Percentiles rank a stretch among this genome's conserved stretches.
These are phyloP conservation scores for Porodaedalea pini DNA, from an alignment of 1,284 basidiomycete genomes.

Conservation along the genomic window DNA sequence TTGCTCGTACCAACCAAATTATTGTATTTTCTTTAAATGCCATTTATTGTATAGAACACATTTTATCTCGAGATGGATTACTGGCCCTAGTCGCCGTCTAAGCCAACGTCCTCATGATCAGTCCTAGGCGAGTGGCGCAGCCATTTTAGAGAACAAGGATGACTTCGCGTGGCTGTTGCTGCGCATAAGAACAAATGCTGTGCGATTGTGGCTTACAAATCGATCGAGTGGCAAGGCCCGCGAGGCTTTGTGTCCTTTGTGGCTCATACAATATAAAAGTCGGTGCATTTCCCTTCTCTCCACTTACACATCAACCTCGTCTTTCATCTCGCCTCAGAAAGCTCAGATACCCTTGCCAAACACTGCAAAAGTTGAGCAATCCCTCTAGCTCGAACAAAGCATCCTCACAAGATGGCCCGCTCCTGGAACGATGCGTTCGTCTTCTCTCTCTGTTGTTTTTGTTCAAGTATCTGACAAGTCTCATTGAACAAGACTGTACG, in stretches of 20 bases:
- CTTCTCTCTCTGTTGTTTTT: neutral
- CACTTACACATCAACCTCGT: neutral
- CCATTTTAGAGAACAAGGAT: neutral
- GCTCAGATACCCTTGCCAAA: neutral
- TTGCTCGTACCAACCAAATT: too few relatives aligned
- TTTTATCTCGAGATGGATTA: too few relatives aligned
- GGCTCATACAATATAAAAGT: neutral
- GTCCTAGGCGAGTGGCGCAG: neutral
- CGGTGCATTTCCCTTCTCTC: neutral
- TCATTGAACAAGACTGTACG: neutral
- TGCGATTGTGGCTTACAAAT: neutral
- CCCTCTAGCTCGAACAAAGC: neutral
- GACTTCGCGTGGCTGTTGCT: neutral
- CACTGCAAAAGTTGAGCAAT: neutral
- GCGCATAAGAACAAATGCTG: neutral
- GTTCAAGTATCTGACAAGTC: neutral
- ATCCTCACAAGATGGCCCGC: neutral
- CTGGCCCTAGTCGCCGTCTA: too few relatives aligned
- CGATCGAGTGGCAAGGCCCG: neutral
- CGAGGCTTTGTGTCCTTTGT: neutral
- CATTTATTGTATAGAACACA: too few relatives aligned
- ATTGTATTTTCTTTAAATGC: too few relatives aligned
- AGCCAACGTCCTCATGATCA: neutral
- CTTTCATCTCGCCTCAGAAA: neutral
- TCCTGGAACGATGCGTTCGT: constrained; percentile 1